Evolutionary conservation across 2,329 filamentous ascomycete genomes (phyloP), one percentile per base, ranked within the genome.

Genomic region (Ophiocordyceps camponoti-leonardi): DNA sequence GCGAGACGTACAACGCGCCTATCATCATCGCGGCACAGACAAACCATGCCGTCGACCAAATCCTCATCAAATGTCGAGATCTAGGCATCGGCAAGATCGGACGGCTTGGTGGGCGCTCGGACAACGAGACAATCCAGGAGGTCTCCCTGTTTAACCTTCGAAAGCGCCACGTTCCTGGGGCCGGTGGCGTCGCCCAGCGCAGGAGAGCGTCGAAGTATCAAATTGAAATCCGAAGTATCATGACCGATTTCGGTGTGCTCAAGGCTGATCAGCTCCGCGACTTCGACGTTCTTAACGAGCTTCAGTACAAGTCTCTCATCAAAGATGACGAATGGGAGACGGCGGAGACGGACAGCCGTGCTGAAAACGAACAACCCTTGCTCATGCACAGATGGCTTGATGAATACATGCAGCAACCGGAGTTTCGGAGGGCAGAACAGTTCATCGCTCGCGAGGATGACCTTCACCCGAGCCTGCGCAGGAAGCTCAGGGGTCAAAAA

Each of bases 31-130:
- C 86, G 0, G 86, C 86, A 8, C 86, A 94, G 54, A 95, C 87
- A 0, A 95, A 95, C 48, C 86, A 94, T 60, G 87, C 87, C 0
- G 65, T 94, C 0, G 87, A 95, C 53, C 87, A 94, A 56, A 67
- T 95, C 0, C 66, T 94, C 0, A 63, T 66, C 1, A 75, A 81
- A 46, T 68, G 86, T 16, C 67, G 77, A 1, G 56, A 65, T 1
- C 46, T 53, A 0, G 61, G 58, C 3, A 82, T 61, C 5, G 49
- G 51, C 69, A 70, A 75, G 1, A 79, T 87, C 47, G 64, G 68
- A 11, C 69, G 72, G 2, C 56, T 75, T 11, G 86, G 86, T 40
- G 78, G 80, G 2, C 73, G 83, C 28, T 84, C 81, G 18, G 73
- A 76, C 44, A 80, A 84, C 48, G 62, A 67, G 1, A 69, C 72